A percentile compares a stretch with the other conserved stretches of the same genome.
These are phyloP conservation scores for Nicotiana rustica DNA, from an alignment of 305 asterid genomes.

Conservation along the genomic window DNA sequence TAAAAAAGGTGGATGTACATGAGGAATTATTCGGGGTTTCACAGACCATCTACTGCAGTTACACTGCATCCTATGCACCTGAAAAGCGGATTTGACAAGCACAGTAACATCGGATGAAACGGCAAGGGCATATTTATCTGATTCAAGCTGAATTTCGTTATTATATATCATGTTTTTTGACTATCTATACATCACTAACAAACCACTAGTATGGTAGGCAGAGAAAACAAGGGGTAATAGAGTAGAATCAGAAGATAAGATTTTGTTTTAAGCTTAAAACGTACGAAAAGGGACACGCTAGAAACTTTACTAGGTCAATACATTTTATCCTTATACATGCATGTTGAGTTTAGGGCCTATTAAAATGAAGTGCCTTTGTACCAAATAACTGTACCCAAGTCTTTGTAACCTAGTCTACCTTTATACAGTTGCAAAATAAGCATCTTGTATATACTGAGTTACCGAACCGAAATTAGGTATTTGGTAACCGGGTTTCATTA, in stretches of 20 bases:
- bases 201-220: neutral
- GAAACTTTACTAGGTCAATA: constrained; percentile 10
- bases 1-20: no score
- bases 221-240: neutral
- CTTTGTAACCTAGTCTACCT: constrained; percentile 2
- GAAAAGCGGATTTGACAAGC: neutral
- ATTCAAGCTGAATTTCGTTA: neutral
- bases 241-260: constrained; percentile 7
- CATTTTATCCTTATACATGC: constrained; percentile 8
- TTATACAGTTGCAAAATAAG: constrained; percentile 27
- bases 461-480: no score
- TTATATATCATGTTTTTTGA: neutral
- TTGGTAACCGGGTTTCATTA: no score
- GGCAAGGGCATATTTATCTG: constrained; percentile 8
- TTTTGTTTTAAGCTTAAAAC: neutral
- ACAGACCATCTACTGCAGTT: neutral
- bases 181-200: constrained; percentile 27
- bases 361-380: constrained; percentile 5
- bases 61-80: neutral
- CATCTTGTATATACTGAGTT: neutral
- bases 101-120: neutral
- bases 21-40: neutral
- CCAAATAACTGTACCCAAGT: neutral
- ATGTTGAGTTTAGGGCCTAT: constrained; percentile 16
- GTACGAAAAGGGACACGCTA: neutral